These are phyloP conservation scores for Pleodorina starrii DNA, from an alignment of 139 green algal genomes.

Conservation along the genomic window DNA sequence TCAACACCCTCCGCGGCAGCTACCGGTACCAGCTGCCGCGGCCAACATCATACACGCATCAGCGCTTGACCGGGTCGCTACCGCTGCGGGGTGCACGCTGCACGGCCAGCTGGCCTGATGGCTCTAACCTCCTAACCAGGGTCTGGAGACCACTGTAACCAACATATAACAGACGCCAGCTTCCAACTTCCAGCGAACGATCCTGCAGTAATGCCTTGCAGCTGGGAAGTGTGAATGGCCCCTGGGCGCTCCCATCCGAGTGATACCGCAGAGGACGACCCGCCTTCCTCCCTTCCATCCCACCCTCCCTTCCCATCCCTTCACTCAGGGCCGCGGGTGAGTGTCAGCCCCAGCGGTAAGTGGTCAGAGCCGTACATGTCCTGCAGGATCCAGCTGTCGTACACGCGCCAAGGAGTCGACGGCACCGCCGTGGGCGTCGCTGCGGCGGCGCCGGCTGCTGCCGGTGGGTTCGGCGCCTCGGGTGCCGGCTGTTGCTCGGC, in stretches of 20 bases:
- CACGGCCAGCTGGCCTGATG: no score
- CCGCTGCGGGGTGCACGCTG: no score
- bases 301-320: background rate
- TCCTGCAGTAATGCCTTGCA: no score
- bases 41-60: no score
- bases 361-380: slow-evolving; percentile 71
- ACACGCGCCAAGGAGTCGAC: slow-evolving; percentile 52
- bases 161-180: background rate
- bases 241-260: no score
- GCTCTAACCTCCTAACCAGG: no score
- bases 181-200: no score
- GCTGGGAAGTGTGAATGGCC: no score
- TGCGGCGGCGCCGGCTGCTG: background rate
- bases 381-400: slow-evolving; percentile 78
- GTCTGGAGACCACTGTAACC: background rate
- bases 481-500: background rate
- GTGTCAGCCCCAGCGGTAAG: slow-evolving; percentile 58
- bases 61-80: no score
- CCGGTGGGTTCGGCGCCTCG: background rate
- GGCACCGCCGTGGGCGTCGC: background rate
- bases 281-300: background rate
- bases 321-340: background rate
- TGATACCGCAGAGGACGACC: no score
- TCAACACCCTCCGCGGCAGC: no score
- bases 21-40: no score